Base-by-base conservation (phyloP, 1,284 basidiomycete genomes). In the Dichomitus squalens region DNA sequence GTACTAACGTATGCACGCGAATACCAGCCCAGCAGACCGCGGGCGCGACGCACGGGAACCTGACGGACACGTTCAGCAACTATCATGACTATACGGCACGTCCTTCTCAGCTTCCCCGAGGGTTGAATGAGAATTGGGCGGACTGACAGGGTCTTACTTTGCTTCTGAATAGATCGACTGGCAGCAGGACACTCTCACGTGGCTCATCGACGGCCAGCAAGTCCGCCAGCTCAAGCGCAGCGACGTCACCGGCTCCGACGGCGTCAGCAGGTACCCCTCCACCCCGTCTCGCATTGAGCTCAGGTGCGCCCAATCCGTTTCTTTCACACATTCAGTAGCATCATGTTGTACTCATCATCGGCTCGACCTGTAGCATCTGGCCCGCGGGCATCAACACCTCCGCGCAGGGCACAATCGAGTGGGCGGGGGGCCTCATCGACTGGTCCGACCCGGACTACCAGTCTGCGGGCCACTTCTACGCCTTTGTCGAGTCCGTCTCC, bases 221-320 rank as follows among this genome's bases (percentile, higher is more conserved):
- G 86, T 92, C 9, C 87, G 90, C 47, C 89, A 85, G 1, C 64
- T 93, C 55, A 76, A 83, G 40, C 84, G 84, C 64, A 72, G 79
- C 9, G 84, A 89, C 63, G 79, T 79, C n/a, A 65, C 85, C 20
- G 68, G 72, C 35, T 64, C 67, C 35, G 76, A 76, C 5, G 85
- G 85, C 41, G 73, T 84, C 35, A 73, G 70, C 57, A 74, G 85
- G 54, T 94, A 85, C 73, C 92, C 92, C 4, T 82, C 74, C 54
- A 92, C 92, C 0, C 92, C 92, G 1, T 83, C 89, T 16, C 84
- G 89, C 41, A 80, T 94, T 35, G 89, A 94, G 72, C 73, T 94
- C 57, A 91, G 88, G 85, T 85, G 69, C 29, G 71, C 49, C 11
- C 36, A 31, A 4, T 51, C 38, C 12, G 29, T 36, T 14, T 27